These are phyloP conservation scores for Colletotrichum sojae DNA, from an alignment of 2,329 filamentous ascomycete genomes.

Conservation along the genomic window DNA sequence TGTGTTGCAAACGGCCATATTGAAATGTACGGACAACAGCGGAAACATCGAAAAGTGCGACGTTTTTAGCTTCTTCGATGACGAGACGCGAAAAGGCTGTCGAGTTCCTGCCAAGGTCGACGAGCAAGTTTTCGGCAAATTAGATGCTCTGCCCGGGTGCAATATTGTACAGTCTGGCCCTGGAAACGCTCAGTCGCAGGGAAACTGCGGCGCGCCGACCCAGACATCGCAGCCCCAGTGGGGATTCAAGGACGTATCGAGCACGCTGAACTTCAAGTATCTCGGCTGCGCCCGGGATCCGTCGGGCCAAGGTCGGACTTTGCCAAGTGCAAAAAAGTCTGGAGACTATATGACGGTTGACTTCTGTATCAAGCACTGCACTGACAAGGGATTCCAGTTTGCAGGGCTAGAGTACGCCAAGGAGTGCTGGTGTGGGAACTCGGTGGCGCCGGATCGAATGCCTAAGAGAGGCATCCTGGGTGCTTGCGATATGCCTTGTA, in stretches of 20 bases:
- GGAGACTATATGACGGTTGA: constrained; percentile 52
- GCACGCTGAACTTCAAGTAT: constrained; percentile 62
- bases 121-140: constrained; percentile 59
- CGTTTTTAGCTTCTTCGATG: constrained; percentile 60
- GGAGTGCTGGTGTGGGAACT: constrained; percentile 56
- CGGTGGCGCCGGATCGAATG: constrained; percentile 40
- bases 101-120: constrained; percentile 63
- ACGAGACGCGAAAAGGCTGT: constrained; percentile 61
- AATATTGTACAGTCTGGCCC: constrained; percentile 60
- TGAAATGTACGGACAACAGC: constrained; percentile 74
- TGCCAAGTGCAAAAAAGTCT: constrained; percentile 47
- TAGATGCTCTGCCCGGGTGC: constrained; percentile 68
- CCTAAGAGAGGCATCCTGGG: constrained; percentile 59
- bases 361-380: constrained; percentile 51
- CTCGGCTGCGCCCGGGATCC: constrained; percentile 63
- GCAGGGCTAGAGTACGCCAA: constrained; percentile 55
- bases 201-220: constrained; percentile 52
- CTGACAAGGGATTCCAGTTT: constrained; percentile 47
- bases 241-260: constrained; percentile 61
- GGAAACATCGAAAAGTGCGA: constrained; percentile 74
- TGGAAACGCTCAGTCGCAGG: constrained; percentile 29
- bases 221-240: constrained; percentile 54
- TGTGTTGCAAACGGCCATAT: constrained; percentile 75
- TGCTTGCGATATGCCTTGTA: constrained; percentile 51
- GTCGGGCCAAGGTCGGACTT: constrained; percentile 47